Evolutionary conservation across 768 basidiomycete species (phyloP).

Genomic region (Termitomyces sp.): DNA sequence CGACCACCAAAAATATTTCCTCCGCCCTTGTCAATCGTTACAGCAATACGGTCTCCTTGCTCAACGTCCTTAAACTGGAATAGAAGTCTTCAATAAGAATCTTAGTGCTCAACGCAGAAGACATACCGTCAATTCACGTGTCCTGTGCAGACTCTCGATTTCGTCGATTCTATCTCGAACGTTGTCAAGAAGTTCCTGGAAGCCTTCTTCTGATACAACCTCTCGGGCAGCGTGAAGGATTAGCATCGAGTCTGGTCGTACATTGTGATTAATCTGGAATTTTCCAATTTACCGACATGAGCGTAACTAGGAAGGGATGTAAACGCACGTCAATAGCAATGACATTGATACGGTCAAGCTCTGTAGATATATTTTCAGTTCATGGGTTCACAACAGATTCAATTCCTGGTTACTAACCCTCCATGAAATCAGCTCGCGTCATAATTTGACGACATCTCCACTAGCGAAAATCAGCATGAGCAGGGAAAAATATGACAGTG

Average conservation of each 20-base stretch:
- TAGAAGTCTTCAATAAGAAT: slow-evolving; percentile 11
- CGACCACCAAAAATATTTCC: slow-evolving; percentile 13
- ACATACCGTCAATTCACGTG: slow-evolving; percentile 68
- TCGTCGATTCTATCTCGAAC: slow-evolving; percentile 79
- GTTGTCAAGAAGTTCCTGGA: slow-evolving; percentile 71
- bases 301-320: not conserved
- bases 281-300: not conserved
- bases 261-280: slow-evolving; percentile 62
- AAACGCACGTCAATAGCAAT: slow-evolving; percentile 72
- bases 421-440: slow-evolving; percentile 82
- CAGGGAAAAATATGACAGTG: not conserved
- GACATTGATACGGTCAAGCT: slow-evolving; percentile 67
- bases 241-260: slow-evolving; percentile 78
- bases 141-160: slow-evolving; percentile 82
- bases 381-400: not conserved
- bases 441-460: slow-evolving; percentile 76
- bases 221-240: slow-evolving; percentile 69
- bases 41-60: slow-evolving; percentile 44
- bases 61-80: slow-evolving; percentile 46
- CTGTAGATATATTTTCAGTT: slow-evolving; percentile 23
- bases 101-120: not conserved
- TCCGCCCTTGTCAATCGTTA: slow-evolving; percentile 59
- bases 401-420: slow-evolving; percentile 41
- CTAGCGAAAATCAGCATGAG: slow-evolving; percentile 22
- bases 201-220: slow-evolving; percentile 71